Evolutionary conservation across 108 stramenopile genomes (phyloP), one percentile per base, ranked within the genome.

Genomic region (Chaetoceros muelleri): DNA sequence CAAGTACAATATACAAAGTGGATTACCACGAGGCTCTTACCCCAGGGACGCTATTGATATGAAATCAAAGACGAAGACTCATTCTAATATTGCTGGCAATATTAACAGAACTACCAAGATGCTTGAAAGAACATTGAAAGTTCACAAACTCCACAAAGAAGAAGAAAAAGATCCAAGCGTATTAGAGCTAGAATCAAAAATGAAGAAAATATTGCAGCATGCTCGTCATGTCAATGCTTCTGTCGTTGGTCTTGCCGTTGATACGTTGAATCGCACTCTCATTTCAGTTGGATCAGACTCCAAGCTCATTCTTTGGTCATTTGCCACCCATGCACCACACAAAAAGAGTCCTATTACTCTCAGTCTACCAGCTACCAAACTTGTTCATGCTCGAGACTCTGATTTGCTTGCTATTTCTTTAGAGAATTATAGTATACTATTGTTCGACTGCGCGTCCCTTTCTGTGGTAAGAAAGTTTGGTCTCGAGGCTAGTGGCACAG

Each of bases 1-100:
- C 80, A 85, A 85, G 71, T 99, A 96, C 76, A 97, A 96, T 63
- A 62, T 96, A 25, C 96, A 99, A 63, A 89, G 83, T 63, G 96
- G 94, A 20, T 71, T 75, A 21, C 72, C 87, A 2, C 76, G 94
- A 0, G 94, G 94, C n/a, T 67, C 76, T 7, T 97, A 69, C 58
- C 95, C 95, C 1, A 57, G 62, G n/a, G 61, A 63, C 16, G 54
- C 48, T 8, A 29, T n/a, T 26, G 52, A 48, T 2, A 65, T 56
- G 30, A 52, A 60, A 10, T 48, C 50, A 46, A 47, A 55, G 8
- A 61, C 58, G 13, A 29, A 65, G 2, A 58, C 22, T 27, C 65
- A 60, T 30, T 46, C 70, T 5, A 77, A 67, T 24, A 25, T 62
- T 45, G 57, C 78, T 22, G 86, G 87, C 21, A 78, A 82, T 62